Percentiles rank a stretch among this genome's conserved stretches.
Conservation (phyloP, 768 basidiomycete genomes). For the Pleurotus djamor region DNA sequence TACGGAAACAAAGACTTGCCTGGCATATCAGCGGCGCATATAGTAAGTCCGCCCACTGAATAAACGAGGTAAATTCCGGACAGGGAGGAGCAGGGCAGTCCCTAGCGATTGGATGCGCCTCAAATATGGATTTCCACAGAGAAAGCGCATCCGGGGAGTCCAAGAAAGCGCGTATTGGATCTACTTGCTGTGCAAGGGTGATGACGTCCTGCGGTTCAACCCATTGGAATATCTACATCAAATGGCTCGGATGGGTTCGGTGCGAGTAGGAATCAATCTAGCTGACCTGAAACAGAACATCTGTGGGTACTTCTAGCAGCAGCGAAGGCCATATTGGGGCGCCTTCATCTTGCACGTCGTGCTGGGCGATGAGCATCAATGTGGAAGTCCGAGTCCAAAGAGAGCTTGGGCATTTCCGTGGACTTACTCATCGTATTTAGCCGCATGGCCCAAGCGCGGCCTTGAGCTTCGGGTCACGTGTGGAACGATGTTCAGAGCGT, state of each 20-base stretch:
- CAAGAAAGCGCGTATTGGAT: not conserved
- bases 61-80: not conserved
- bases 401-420: not conserved
- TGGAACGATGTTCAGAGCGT: not conserved
- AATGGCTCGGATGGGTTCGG: not conserved
- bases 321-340: not conserved
- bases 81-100: constrained; percentile 4
- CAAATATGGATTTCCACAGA: constrained; percentile 1
- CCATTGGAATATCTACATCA: constrained; percentile 5
- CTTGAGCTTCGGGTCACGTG: not conserved
- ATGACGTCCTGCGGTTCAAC: not conserved
- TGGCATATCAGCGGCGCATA: constrained; percentile 5
- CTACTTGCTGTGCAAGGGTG: not conserved
- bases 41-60: constrained; percentile 3
- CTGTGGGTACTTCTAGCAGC: constrained; percentile 2
- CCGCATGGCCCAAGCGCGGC: too few species aligned
- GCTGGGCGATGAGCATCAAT: not conserved
- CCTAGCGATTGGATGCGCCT: constrained; percentile 1
- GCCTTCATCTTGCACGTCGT: not conserved
- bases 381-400: not conserved
- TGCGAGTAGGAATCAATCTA: not conserved
- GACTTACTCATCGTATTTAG: not conserved
- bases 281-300: not conserved
- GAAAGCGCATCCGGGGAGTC: not conserved
- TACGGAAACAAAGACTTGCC: not conserved